A percentile compares a stretch with the other conserved stretches of the same genome.
phyloP scores from a whole-genome alignment of 2,329 filamentous ascomycete species.

The Colletotrichum salicis region DNA sequence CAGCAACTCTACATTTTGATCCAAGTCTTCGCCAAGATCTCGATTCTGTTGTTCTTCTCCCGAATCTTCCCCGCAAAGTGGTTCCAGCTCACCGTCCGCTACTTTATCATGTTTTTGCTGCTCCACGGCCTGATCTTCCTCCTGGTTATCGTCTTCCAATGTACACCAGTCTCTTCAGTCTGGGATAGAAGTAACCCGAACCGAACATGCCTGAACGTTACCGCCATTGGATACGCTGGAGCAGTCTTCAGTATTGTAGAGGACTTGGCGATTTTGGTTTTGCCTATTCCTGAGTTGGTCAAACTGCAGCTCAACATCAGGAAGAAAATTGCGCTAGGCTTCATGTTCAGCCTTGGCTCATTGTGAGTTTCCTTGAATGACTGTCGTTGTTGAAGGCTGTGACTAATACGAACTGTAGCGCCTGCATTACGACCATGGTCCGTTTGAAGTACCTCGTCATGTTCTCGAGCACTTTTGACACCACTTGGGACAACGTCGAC shows the following conservation, averaged over 20 bases:
- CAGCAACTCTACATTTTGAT: constrained; percentile 41
- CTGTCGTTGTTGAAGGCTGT: neutral
- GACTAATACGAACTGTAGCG: constrained; percentile 22
- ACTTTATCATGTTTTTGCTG: constrained; percentile 34
- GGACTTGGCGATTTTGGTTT: constrained; percentile 72
- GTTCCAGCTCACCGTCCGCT: constrained; percentile 35
- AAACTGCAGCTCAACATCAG: constrained; percentile 70
- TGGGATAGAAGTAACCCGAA: constrained; percentile 35
- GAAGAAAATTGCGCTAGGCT: constrained; percentile 72
- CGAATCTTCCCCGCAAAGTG: constrained; percentile 37
- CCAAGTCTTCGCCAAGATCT: constrained; percentile 41
- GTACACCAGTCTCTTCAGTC: constrained; percentile 32
- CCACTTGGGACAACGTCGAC: constrained; percentile 46
- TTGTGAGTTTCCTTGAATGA: constrained; percentile 60
- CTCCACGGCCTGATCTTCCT: constrained; percentile 37
- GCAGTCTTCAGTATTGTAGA: constrained; percentile 76
- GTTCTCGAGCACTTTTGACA: constrained; percentile 28
- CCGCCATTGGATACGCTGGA: constrained; percentile 73
- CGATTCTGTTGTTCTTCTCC: constrained; percentile 40
- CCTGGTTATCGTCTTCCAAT: constrained; percentile 38
- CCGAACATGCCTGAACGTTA: constrained; percentile 66
- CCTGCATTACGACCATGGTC: constrained; percentile 37
- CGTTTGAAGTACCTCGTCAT: constrained; percentile 36
- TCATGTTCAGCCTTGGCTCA: constrained; percentile 74
- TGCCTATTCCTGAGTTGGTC: constrained; percentile 72